Evolutionary conservation across 129 eudicot genomes (phyloP), one percentile per base, ranked within the genome.

Genomic region (Escallonia herrerae): DNA sequence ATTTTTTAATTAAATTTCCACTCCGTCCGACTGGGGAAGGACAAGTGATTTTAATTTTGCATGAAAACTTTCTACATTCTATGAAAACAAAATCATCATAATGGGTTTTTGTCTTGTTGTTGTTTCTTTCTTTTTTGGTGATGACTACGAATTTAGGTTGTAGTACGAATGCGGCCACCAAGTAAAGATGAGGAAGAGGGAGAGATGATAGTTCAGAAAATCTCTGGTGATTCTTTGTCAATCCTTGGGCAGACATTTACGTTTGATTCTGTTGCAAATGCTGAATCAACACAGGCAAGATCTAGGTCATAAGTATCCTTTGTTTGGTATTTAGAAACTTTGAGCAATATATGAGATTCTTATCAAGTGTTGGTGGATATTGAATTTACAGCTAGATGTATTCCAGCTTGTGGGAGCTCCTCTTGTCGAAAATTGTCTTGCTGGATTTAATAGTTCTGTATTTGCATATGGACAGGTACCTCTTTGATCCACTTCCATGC

Each of bases 361-460:
- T 60, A 11, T 68, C 33, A 22, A 56, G 68, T 51, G 37, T 56
- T 57, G 9, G 43, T 56, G 46, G 7, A 2, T 33, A 67, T 22
- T 66, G 56, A 57, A 52, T 40, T 38, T 79, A 62, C 91, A 93
- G 99, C 68, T 55, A 51, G 96, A 93, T 66, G 72, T 93, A 72
- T 93, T 88, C 74, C 81, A 93, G 72, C 90, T 83, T 37, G 90
- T 93, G 10, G 99, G 99, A 77, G 95, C 89, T 62, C 99, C 99
- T 12, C 89, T 93, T 15, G 86, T 93, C 47, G 99, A 93, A 68
- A 93, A 93, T 59, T 93, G 99, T 67, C 82, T 93, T 40, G 82
- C 99, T 75, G 99, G 99, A 41, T 93, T 93, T 65, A 93, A 93
- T 69, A 93, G 99, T 69, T 93, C 99, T 7, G 99, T 93, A 33